Evolutionary conservation across 768 basidiomycete species (phyloP), one percentile per base, ranked within the genome.

Genomic region (Zangia roseola): DNA sequence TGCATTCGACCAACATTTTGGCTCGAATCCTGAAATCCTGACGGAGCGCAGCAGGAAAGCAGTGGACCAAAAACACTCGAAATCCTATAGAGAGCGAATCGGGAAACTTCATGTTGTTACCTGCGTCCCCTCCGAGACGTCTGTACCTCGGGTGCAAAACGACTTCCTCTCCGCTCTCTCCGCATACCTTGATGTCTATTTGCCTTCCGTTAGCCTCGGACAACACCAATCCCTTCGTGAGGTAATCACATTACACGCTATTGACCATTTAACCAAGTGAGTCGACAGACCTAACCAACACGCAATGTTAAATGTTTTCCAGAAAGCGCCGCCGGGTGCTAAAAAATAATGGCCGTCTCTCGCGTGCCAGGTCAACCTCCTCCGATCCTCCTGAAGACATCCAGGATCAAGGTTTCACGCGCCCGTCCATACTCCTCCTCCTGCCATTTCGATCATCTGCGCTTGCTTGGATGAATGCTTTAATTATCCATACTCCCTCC

Each of bases 371-470:
- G 10, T 86, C 89, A 65, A 64, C 76, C 14, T 73, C 77, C 42
- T 69, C 71, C 7, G 73, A 81, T 20, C 75, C 80, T 2, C 84
- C 84, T 2, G 82, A 86, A 68, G 83, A 91, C 52, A 78, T 90
- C 13, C 91, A 91, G 70, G 97, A 99, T 63, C 97, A 98, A 77
- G 95, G 95, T 23, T 98, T 97, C 71, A 97, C 94, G 7, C 88
- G 97, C 6, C 95, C 97, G 10, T 94, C 95, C 17, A 75, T 95
- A 24, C 88, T 99, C 39, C 72, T 99, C 54, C 82, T 98, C 49
- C 80, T 94, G 10, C 97, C 97, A 2, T 93, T 97, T 74, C 92
- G 97, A 41, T 91, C 91, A 34, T 85, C 84, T 42, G 94, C 91
- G 1, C 71, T 88, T 6, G 75, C 81, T 47, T 97, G 94, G 91